Conservation (phyloP, 768 basidiomycete genomes). For the Russula earlei region DNA sequence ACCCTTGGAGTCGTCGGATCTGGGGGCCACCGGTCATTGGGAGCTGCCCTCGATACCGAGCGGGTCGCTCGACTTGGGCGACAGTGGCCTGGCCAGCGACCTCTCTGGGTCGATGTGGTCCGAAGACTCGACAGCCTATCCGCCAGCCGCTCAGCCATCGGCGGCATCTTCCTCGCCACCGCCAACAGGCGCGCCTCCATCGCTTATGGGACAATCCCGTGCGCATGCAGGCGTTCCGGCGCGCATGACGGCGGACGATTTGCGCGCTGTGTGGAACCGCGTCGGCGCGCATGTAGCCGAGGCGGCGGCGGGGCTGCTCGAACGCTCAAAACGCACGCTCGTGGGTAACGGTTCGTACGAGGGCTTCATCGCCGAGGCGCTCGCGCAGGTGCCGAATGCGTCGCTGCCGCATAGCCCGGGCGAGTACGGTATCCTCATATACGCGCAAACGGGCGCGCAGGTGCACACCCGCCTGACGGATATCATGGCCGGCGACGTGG, state of each 20-base stretch:
- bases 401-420: slow-evolving; percentile 30
- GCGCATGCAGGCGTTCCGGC: slow-evolving; percentile 24
- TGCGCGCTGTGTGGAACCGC: slow-evolving; percentile 60
- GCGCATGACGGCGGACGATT: slow-evolving; percentile 48
- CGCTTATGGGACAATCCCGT: neutral
- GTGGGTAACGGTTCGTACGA: slow-evolving; percentile 79
- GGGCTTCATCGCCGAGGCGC: slow-evolving; percentile 64
- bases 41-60: slow-evolving; percentile 55
- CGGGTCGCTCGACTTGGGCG: slow-evolving; percentile 44
- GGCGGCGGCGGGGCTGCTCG: slow-evolving; percentile 54
- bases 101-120: slow-evolving; percentile 53
- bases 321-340: slow-evolving; percentile 67
- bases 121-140: slow-evolving; percentile 40
- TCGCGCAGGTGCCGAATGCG: slow-evolving; percentile 59
- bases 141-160: slow-evolving; percentile 22
- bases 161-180: slow-evolving; percentile 24
- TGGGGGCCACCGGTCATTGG: slow-evolving; percentile 43
- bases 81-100: slow-evolving; percentile 29
- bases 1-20: slow-evolving; percentile 26
- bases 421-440: slow-evolving; percentile 67
- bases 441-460: slow-evolving; percentile 52
- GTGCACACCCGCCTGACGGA: slow-evolving; percentile 72
- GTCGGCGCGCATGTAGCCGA: slow-evolving; percentile 70
- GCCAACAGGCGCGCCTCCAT: neutral
- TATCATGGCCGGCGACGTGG: slow-evolving; percentile 79